Percentiles rank a stretch among this genome's conserved stretches.
phyloP scores from a whole-genome alignment of 306 rosid species.

The Lathyrus sativus region DNA sequence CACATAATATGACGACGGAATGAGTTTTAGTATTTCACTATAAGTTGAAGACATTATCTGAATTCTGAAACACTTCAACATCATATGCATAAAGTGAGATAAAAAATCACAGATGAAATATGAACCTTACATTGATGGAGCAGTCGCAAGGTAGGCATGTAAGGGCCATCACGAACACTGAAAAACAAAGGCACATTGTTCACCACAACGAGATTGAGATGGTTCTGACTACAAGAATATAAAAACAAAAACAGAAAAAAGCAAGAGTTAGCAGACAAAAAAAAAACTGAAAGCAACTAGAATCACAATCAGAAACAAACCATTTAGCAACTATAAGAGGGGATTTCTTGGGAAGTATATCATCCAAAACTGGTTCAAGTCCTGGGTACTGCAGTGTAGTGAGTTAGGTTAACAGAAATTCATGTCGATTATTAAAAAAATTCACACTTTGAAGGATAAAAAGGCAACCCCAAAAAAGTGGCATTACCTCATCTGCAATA shows the following conservation, averaged over 20 bases:
- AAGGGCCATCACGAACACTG: conserved; percentile 95
- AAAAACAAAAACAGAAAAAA: conserved; percentile 16
- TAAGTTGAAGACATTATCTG: background rate
- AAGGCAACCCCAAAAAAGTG: background rate
- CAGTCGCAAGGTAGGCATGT: conserved; percentile 95
- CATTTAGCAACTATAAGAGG: conserved; percentile 94
- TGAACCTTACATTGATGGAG: conserved; percentile 88
- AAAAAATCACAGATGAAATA: conserved; percentile 7
- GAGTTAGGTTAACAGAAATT: conserved; percentile 15
- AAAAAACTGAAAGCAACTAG: conserved; percentile 19
- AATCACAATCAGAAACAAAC: conserved; percentile 49
- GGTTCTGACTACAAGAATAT: conserved; percentile 79
- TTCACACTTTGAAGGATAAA: conserved; percentile 14
- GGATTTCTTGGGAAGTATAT: conserved; percentile 92
- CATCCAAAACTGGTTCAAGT: conserved; percentile 89
- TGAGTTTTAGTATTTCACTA: background rate
- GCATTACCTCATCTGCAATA: conserved; percentile 91
- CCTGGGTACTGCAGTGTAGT: conserved; percentile 78
- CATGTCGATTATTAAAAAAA: background rate
- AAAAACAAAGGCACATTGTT: conserved; percentile 92
- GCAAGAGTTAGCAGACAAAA: conserved; percentile 35
- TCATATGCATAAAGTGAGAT: conserved; percentile 7
- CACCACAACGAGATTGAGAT: conserved; percentile 91
- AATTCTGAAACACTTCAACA: conserved; percentile 8
- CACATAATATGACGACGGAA: conserved; percentile 9